phyloP scores from a whole-genome alignment of 225 moss, liverwort and hornwort species.

The Polytrichum commune region DNA sequence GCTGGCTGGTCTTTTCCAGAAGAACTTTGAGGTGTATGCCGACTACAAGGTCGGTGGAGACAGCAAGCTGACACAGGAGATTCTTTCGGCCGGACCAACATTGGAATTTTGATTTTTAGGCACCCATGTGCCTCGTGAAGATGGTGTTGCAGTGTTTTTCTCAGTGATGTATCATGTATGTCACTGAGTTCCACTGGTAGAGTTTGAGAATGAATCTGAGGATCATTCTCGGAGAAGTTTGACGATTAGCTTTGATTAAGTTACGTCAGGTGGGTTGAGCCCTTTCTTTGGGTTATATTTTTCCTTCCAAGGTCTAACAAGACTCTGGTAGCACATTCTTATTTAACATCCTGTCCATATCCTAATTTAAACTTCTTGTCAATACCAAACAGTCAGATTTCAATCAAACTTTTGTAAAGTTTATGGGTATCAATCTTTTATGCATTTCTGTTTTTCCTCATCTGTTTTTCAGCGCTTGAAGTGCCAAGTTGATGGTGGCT shows the following conservation, averaged over 20 bases:
- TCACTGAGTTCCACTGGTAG: conserved; percentile 1
- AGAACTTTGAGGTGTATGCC: conserved; percentile 51
- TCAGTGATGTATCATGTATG: background rate
- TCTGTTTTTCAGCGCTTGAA: background rate
- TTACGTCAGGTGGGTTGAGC: background rate
- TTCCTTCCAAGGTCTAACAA: background rate
- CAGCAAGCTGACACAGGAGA: conserved; percentile 44
- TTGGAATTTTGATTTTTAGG: conserved; percentile 12
- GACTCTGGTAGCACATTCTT: background rate
- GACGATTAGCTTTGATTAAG: background rate
- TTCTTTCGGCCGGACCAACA: conserved; percentile 51
- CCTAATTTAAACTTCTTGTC: background rate
- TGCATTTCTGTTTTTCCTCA: background rate
- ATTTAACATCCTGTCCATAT: background rate
- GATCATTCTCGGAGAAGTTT: background rate
- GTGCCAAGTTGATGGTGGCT: background rate
- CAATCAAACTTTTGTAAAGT: background rate
- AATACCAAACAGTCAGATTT: background rate
- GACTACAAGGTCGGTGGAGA: conserved; percentile 66
- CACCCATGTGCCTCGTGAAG: background rate
- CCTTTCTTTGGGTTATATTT: background rate
- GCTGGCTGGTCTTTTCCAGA: conserved; percentile 53
- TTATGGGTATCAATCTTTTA: background rate
- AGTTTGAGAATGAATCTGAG: background rate
- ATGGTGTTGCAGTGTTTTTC: background rate